A percentile compares a stretch with the other conserved stretches of the same genome.
Conservation (phyloP, 495 filamentous ascomycete genomes). For the Neurospora pannonica region DNA sequence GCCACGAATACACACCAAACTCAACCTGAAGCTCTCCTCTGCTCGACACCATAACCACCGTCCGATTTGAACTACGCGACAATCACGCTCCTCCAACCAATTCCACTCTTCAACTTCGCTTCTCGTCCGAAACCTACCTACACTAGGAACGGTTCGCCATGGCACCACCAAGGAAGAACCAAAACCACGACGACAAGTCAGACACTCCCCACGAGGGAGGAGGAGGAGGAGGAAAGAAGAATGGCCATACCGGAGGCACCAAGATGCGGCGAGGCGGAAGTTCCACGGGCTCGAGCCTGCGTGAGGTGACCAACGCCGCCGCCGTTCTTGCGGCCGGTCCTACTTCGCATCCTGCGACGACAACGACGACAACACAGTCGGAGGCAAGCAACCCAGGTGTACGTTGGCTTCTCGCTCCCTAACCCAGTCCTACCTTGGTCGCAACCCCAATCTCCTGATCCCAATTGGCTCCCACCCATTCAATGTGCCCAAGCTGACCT, state of each 20-base stretch:
- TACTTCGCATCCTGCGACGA: constrained; percentile 9
- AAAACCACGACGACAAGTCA: constrained; percentile 36
- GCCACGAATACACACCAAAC: background rate
- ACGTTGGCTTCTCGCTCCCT: constrained; percentile 1
- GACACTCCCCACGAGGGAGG: constrained; percentile 24
- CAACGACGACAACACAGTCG: constrained; percentile 6
- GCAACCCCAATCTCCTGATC: background rate
- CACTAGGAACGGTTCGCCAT: constrained; percentile 11
- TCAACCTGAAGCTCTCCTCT: background rate
- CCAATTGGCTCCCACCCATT: background rate
- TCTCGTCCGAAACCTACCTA: background rate
- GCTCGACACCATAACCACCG: background rate
- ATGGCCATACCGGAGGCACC: constrained; percentile 25
- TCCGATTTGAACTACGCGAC: background rate
- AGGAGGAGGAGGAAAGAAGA: constrained; percentile 23
- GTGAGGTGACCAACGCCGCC: constrained; percentile 28
- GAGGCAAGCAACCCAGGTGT: constrained; percentile 22
- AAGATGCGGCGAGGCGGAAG: constrained; percentile 39
- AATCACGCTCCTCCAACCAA: background rate
- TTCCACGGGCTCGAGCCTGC: constrained; percentile 33
- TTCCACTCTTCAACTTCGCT: background rate
- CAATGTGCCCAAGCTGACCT: constrained; percentile 11
- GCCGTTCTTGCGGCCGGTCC: constrained; percentile 13
- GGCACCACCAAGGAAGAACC: constrained; percentile 25
- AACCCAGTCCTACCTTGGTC: background rate